Evolutionary conservation across 2,329 filamentous ascomycete species (phyloP).

Genomic region (Gaeumannomyces tritici): DNA sequence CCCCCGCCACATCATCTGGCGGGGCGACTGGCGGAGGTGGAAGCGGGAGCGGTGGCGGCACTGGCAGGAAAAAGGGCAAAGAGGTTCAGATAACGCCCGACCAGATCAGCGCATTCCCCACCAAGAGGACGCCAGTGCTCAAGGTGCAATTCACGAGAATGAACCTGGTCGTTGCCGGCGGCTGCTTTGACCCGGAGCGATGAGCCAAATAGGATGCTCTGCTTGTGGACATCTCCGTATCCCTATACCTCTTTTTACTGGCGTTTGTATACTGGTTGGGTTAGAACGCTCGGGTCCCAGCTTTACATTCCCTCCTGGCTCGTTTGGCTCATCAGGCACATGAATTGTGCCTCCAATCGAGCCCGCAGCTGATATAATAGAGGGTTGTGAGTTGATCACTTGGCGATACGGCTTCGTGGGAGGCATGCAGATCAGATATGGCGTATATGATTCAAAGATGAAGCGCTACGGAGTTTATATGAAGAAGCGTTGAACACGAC

Average conservation of each 20-base stretch:
- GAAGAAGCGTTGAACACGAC: no score
- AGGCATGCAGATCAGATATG: no score
- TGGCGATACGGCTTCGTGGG: no score
- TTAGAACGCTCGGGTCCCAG: no score
- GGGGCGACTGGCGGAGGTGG: constrained; percentile 20
- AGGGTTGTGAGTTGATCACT: no score
- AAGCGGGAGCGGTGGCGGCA: constrained; percentile 18
- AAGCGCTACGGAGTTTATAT: no score
- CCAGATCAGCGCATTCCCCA: constrained; percentile 89
- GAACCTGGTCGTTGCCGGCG: constrained; percentile 85
- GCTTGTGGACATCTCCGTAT: neutral
- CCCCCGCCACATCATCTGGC: constrained; percentile 16
- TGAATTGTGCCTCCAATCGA: no score
- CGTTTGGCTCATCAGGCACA: no score
- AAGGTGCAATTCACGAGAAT: constrained; percentile 90
- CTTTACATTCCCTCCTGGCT: no score
- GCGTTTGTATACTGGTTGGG: neutral
- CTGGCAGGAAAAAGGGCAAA: constrained; percentile 68
- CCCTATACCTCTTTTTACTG: neutral
- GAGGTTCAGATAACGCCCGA: constrained; percentile 86
- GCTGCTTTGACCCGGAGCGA: constrained; percentile 47
- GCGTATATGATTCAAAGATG: no score
- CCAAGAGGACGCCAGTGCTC: constrained; percentile 91
- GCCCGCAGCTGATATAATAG: no score
- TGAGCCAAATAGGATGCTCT: neutral